phyloP scores from a whole-genome alignment of 2,329 filamentous ascomycete species.

The Paramyrothecium roridum region DNA sequence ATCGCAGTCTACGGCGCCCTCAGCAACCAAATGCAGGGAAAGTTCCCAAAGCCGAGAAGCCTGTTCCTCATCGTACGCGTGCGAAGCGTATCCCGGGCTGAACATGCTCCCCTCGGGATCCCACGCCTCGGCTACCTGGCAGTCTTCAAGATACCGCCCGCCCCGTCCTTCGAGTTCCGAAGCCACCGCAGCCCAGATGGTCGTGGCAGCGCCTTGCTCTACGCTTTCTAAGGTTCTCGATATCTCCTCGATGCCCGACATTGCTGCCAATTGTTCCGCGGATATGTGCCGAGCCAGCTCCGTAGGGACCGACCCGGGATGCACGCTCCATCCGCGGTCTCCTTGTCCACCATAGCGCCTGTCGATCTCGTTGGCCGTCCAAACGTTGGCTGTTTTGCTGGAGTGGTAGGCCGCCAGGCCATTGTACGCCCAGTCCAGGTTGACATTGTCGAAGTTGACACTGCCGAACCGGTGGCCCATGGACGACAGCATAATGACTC shows the following conservation, averaged over 20 bases:
- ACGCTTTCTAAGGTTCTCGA: constrained; percentile 5
- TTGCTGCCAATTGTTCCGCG: neutral
- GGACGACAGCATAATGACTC: constrained; percentile 30
- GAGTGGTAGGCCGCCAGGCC: constrained; percentile 40
- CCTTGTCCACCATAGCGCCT: constrained; percentile 39
- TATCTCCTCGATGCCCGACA: neutral
- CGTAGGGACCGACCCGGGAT: constrained; percentile 43
- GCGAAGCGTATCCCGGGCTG: constrained; percentile 3
- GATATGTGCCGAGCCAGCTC: constrained; percentile 2
- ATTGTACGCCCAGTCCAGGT: constrained; percentile 17
- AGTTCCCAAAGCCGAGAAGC: no score
- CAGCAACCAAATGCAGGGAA: no score
- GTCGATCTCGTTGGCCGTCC: constrained; percentile 48
- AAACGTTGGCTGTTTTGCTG: constrained; percentile 49
- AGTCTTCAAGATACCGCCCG: constrained; percentile 12
- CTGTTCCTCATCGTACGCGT: constrained; percentile 6
- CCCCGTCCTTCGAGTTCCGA: constrained; percentile 11
- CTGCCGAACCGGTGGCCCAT: constrained; percentile 10
- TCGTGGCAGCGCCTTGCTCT: constrained; percentile 15
- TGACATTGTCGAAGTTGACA: constrained; percentile 12
- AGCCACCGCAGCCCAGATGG: constrained; percentile 15
- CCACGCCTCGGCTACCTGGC: constrained; percentile 5
- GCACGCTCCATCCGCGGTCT: constrained; percentile 34
- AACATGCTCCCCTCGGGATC: neutral
- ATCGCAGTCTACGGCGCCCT: no score